Percentiles rank a stretch among this genome's conserved stretches.
These are phyloP conservation scores for Clarkia xantiana DNA, from an alignment of 345 rosid species.

Conservation along the genomic window DNA sequence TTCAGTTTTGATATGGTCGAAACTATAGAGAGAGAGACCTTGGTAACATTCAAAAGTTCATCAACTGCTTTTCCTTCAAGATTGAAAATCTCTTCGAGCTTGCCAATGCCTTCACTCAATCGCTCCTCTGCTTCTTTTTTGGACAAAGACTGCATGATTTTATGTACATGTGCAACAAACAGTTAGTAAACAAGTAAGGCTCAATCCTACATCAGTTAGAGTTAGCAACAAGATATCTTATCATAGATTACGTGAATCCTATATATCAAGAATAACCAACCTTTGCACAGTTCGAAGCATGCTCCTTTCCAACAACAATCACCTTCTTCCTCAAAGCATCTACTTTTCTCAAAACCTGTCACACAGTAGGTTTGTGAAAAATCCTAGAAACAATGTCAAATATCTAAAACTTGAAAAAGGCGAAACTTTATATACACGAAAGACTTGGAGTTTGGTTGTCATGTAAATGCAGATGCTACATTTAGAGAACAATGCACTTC, in stretches of 20 bases:
- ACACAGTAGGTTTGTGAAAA: not conserved
- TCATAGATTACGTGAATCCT: not conserved
- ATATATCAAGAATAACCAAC: slow-evolving; percentile 21
- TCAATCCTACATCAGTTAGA: too few relatives aligned
- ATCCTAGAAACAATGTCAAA: too few relatives aligned
- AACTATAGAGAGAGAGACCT: slow-evolving; percentile 27
- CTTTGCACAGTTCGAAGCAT: slow-evolving; percentile 92
- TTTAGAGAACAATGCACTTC: too few relatives aligned
- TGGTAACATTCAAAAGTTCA: slow-evolving; percentile 63
- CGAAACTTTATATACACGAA: too few relatives aligned
- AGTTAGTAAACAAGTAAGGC: not conserved
- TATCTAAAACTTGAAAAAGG: too few relatives aligned
- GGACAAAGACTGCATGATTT: slow-evolving; percentile 43
- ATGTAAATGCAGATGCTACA: too few relatives aligned
- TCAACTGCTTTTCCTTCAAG: slow-evolving; percentile 61
- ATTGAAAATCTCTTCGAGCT: slow-evolving; percentile 56
- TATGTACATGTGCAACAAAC: not conserved
- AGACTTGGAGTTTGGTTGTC: too few relatives aligned
- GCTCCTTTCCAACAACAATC: slow-evolving; percentile 59
- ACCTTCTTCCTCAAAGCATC: slow-evolving; percentile 79
- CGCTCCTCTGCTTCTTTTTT: slow-evolving; percentile 80
- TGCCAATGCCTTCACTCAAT: slow-evolving; percentile 54
- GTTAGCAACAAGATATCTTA: not conserved
- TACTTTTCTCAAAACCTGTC: slow-evolving; percentile 63
- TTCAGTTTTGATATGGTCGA: too few relatives aligned